phyloP scores from a whole-genome alignment of 78 protist genomes.

The Polysphondylium violaceum region DNA sequence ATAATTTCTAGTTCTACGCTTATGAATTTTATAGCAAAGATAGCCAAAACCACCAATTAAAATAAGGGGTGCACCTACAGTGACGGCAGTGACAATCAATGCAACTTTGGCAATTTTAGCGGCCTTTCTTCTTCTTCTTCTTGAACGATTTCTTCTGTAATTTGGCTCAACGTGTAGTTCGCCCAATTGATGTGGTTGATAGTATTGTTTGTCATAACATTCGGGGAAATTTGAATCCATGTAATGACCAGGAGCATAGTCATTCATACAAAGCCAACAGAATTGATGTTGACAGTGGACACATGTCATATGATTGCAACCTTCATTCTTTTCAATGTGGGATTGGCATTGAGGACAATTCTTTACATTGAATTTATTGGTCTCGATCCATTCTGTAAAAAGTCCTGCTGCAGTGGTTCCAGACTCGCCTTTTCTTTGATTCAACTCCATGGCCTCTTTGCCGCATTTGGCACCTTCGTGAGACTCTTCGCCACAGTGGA shows the following conservation, averaged over 20 bases:
- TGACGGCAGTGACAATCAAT: slow-evolving; percentile 1
- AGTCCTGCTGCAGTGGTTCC: not conserved
- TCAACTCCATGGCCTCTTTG: slow-evolving; percentile 12
- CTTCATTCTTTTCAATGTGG: slow-evolving; percentile 73
- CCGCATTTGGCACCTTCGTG: slow-evolving; percentile 60
- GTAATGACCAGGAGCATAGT: slow-evolving; percentile 37
- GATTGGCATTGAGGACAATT: slow-evolving; percentile 47
- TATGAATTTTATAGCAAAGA: slow-evolving; percentile 3
- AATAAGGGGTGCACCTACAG: slow-evolving; percentile 37
- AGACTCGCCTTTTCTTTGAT: slow-evolving; percentile 29
- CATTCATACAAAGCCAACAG: slow-evolving; percentile 54
- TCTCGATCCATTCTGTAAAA: not conserved
- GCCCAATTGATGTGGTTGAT: no score
- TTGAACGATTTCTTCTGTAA: not conserved
- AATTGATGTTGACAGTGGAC: slow-evolving; percentile 52
- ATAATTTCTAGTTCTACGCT: slow-evolving; percentile 19
- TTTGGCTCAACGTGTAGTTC: not conserved
- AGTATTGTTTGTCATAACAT: slow-evolving; percentile 63
- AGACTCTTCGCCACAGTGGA: slow-evolving; percentile 47
- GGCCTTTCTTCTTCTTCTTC: not conserved
- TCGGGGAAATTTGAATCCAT: slow-evolving; percentile 41
- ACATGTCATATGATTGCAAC: slow-evolving; percentile 79
- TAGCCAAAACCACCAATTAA: slow-evolving; percentile 46
- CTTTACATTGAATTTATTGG: slow-evolving; percentile 17
- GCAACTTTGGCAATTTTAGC: slow-evolving; percentile 25